Evolutionary conservation across 139 green algal species (phyloP), one percentile per base, ranked within the genome.

Genomic region (Closterium sp.): DNA sequence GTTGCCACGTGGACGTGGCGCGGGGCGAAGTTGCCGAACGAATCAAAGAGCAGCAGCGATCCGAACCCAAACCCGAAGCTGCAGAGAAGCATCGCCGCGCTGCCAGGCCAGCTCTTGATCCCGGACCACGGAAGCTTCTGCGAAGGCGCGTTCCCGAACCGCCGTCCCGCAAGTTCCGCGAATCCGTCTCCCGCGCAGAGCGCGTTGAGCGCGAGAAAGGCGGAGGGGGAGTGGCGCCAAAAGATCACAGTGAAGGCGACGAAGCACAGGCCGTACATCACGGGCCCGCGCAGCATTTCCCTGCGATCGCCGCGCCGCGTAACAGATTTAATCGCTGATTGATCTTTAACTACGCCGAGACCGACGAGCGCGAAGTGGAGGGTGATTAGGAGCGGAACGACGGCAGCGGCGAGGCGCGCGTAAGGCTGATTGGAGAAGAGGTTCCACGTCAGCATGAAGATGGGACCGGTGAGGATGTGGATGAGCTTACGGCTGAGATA

Each of bases 401-500:
- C 30, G 28, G 89, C 89, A 28, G 89, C 89, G 17, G 62, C 62
- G 62, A 79, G 62, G 17, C 62, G 62, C 62, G 62, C 62, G 62
- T 79, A 79, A 13, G 62, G 62, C 62, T 79, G 62, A 24, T 79
- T 24, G 62, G 62, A 97, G 95, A 98, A 99, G 1, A 99, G 92
- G 22, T 96, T 94, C 97, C 97, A 99, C 28, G 94, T 97, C 9
- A 98, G 90, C 22, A 98, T 31, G 87, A 98, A 98, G 22, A 98
- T 91, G 0, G 97, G 97, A 0, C 97, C 97, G 0, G 97, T 95
- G 4, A 96, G 96, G 29, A 96, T 97, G 95, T 99, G 97, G 31
- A 99, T 97, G 88, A 99, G 93, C 95, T 99, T 99, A 31, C 97
- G 95, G 88, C 95, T 97, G 28, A 98, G 91, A 30, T 97, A 98